These are phyloP conservation scores for Colletotrichum navitas DNA, from an alignment of 2,329 filamentous ascomycete genomes.

Conservation along the genomic window DNA sequence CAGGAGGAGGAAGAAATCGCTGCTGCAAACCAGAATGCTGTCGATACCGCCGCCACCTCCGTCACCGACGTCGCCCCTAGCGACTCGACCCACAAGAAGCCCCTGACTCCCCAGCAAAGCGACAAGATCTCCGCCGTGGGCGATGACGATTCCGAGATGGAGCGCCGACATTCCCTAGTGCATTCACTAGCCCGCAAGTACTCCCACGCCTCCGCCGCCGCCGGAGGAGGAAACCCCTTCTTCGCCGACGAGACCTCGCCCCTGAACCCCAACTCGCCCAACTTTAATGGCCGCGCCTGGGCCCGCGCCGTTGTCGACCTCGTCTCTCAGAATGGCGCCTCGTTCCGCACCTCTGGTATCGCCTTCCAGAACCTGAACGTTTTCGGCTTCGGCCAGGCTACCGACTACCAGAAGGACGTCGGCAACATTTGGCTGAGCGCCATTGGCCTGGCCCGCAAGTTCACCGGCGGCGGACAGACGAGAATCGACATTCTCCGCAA, in stretches of 20 bases:
- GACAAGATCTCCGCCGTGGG: conserved; percentile 51
- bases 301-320: conserved; percentile 69
- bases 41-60: conserved; percentile 53
- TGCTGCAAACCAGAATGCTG: conserved; percentile 46
- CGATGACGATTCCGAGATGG: conserved; percentile 59
- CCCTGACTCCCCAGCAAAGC: conserved; percentile 35
- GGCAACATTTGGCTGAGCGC: conserved; percentile 70
- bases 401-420: conserved; percentile 79
- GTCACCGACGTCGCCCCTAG: conserved; percentile 52
- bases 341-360: conserved; percentile 73
- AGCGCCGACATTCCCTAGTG: conserved; percentile 64
- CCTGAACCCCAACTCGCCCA: conserved; percentile 64
- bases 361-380: conserved; percentile 77
- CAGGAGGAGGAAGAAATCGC: conserved; percentile 48
- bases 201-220: conserved; percentile 60
- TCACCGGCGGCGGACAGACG: conserved; percentile 66
- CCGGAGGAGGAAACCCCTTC: conserved; percentile 63
- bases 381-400: conserved; percentile 74
- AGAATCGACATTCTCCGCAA: conserved; percentile 77
- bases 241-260: conserved; percentile 63
- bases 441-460: conserved; percentile 57
- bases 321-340: conserved; percentile 63
- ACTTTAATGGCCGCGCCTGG: conserved; percentile 70
- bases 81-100: conserved; percentile 44
- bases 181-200: conserved; percentile 69